A percentile compares a stretch with the other conserved stretches of the same genome.
These are phyloP conservation scores for Podospora pseudopauciseta DNA, from an alignment of 495 filamentous ascomycete species.

Conservation along the genomic window DNA sequence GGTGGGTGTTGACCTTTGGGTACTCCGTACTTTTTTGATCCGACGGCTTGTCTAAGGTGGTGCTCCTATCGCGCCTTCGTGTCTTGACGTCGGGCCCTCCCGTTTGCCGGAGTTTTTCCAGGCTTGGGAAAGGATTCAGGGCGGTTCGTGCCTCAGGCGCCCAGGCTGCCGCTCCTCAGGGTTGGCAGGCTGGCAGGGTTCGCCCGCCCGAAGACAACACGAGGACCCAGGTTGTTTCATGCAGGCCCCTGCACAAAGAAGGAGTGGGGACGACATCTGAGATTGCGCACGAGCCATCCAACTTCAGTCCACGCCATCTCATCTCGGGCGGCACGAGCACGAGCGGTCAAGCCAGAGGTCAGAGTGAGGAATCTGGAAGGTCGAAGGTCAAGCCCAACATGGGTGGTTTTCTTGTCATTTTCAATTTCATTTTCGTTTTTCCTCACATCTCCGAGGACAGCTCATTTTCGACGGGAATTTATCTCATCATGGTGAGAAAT, in stretches of 20 bases:
- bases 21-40: constrained; percentile 7
- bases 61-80: constrained; percentile 8
- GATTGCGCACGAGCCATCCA: constrained; percentile 7
- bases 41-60: constrained; percentile 1
- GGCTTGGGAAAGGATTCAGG: neutral
- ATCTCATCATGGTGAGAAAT: neutral
- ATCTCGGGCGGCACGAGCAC: constrained; percentile 1
- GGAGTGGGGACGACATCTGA: constrained; percentile 1
- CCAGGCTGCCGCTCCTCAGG: neutral
- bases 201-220: neutral
- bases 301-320: neutral
- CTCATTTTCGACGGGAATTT: too few species aligned
- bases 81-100: constrained; percentile 4
- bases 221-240: constrained; percentile 8
- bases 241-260: constrained; percentile 4
- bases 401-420: neutral
- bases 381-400: neutral
- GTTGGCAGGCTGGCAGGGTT: neutral
- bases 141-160: constrained; percentile 4
- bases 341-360: neutral
- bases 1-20: constrained; percentile 34
- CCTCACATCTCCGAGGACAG: neutral
- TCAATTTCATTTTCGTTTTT: neutral
- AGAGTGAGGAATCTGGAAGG: neutral
- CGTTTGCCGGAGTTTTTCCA: constrained; percentile 11